Evolutionary conservation across 805 yeast genomes (phyloP).

Genomic region (Cyberlindnera suaveolens): DNA sequence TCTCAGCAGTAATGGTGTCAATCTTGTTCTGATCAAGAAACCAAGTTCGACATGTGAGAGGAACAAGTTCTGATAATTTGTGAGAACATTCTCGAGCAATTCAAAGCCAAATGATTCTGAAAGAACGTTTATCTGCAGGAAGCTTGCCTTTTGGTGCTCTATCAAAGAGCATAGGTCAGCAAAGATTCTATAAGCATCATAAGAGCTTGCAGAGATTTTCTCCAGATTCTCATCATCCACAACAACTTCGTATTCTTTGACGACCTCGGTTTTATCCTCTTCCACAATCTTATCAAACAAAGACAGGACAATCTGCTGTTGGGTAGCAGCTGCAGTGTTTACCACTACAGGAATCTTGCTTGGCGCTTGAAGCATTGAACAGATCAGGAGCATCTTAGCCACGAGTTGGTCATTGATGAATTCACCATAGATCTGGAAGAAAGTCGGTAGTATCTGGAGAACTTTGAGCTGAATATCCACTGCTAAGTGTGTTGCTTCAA

Average conservation of each 20-base stretch:
- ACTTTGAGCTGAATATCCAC: conserved; percentile 82
- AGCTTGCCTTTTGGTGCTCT: conserved; percentile 49
- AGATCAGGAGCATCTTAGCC: conserved; percentile 55
- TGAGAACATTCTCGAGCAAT: conserved; percentile 70
- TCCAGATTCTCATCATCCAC: conserved; percentile 39
- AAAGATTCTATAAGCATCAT: conserved; percentile 67
- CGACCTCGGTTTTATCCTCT: conserved; percentile 28
- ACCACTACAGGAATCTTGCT: conserved; percentile 71
- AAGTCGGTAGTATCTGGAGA: conserved; percentile 72
- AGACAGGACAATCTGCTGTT: conserved; percentile 75
- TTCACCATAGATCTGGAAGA: conserved; percentile 58
- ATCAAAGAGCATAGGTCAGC: conserved; percentile 66
- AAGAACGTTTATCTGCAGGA: conserved; percentile 44
- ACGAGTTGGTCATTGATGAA: conserved; percentile 50
- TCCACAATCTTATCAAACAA: conserved; percentile 62
- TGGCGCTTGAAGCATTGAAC: conserved; percentile 63
- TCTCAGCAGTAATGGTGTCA: conserved; percentile 72
- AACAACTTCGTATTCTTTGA: conserved; percentile 30
- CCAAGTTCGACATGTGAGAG: conserved; percentile 56
- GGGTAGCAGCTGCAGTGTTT: conserved; percentile 89
- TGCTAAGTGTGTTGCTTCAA: conserved; percentile 69
- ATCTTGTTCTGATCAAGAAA: conserved; percentile 54
- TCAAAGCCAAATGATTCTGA: conserved; percentile 73
- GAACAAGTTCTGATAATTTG: conserved; percentile 55
- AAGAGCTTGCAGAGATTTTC: conserved; percentile 45